Base-by-base conservation (phyloP, 2,329 filamentous ascomycete species). In the Xylaria sp. region DNA sequence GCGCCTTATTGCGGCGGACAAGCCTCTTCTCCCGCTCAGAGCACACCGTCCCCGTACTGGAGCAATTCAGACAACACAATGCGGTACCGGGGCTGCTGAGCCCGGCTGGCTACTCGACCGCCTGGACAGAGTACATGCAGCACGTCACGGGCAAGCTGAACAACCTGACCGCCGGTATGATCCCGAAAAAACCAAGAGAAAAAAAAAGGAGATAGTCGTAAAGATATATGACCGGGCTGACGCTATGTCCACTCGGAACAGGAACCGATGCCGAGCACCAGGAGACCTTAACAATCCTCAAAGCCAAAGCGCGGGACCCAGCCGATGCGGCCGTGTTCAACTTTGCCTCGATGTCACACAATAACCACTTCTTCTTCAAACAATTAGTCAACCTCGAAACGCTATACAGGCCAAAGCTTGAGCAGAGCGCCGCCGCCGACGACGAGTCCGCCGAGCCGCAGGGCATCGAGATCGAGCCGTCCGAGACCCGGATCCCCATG, bases 261-360 rank as follows among this genome's bases (percentile, higher is more conserved):
- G 92, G 88, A 74, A 91, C 88, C 74, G 84, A 89, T 20, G 86
- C 88, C 77, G 90, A 90, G 73, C 82, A 88, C 79, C 83, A 86
- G 73, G 83, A 86, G 60, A 81, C 89, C 70, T 90, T 92, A 81
- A 84, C 89, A 56, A 90, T 97, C 78, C 82, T 92, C 78, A 85
- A 95, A 77, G 85, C 89, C 77, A 91, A 91, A 68, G 92, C 95
- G 69, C 93, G 94, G 81, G 89, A 96, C 77, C 91, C 95, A 54
- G 86, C 86, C 74, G 86, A 88, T 72, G 96, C 96, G 51, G 86
- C 91, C 75, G 85, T 91, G 79, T 99, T 99, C 90, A 99, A 98
- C 88, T 89, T 97, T 81, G 96, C 96, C 81, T 97, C 93, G 76
- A 97, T 97, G 92, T 93, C 94, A 65, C 92, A 93, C 87, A 98